Conservation (phyloP, 768 basidiomycete species). For the Sarcodon aspratus region DNA sequence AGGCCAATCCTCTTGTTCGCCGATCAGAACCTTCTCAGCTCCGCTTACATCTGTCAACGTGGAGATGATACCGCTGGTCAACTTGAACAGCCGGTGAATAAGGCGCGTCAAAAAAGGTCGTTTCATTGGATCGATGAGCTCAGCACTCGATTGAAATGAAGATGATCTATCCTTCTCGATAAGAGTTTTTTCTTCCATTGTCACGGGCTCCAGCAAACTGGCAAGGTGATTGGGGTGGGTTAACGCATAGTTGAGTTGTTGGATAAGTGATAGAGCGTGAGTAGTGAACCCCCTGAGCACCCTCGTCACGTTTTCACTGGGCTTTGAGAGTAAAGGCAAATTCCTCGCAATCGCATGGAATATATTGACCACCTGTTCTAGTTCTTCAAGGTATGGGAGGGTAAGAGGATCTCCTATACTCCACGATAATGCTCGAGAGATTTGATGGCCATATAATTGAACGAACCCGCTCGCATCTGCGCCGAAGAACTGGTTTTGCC, state of each 20-base stretch:
- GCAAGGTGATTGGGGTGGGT: slow-evolving; percentile 87
- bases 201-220: slow-evolving; percentile 70
- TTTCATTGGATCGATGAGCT: slow-evolving; percentile 49
- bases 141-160: slow-evolving; percentile 25
- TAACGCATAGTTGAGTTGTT: slow-evolving; percentile 83
- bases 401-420: slow-evolving; percentile 72
- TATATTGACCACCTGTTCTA: slow-evolving; percentile 67
- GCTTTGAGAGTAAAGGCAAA: slow-evolving; percentile 25
- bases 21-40: slow-evolving; percentile 55
- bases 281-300: slow-evolving; percentile 60
- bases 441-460: slow-evolving; percentile 75
- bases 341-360: slow-evolving; percentile 67
- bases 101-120: slow-evolving; percentile 65
- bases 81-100: slow-evolving; percentile 57
- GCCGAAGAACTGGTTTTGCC: slow-evolving; percentile 69
- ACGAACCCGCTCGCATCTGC: slow-evolving; percentile 80
- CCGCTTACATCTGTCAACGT: slow-evolving; percentile 62
- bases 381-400: slow-evolving; percentile 67
- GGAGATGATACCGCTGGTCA: slow-evolving; percentile 59
- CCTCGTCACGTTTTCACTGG: slow-evolving; percentile 40
- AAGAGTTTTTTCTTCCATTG: slow-evolving; percentile 56
- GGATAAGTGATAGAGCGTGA: slow-evolving; percentile 62
- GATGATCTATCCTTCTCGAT: slow-evolving; percentile 47
- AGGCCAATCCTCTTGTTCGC: slow-evolving; percentile 64
- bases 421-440: slow-evolving; percentile 71